Conservation (phyloP, 139 green algal species). For the Haematococcus lacustris region DNA sequence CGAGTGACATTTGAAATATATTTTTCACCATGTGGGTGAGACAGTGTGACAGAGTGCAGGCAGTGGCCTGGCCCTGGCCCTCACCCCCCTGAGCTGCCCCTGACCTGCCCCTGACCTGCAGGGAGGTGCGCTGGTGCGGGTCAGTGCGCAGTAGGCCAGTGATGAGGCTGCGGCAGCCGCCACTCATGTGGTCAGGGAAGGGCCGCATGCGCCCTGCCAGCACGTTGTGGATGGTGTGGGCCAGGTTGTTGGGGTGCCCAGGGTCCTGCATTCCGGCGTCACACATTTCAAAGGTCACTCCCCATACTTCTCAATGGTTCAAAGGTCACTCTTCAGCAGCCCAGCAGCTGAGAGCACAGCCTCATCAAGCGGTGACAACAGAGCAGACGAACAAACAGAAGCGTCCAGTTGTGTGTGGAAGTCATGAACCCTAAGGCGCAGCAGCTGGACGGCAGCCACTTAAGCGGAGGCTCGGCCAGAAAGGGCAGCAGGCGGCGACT, state of each 20-base stretch:
- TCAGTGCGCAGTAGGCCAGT: conserved; percentile 24
- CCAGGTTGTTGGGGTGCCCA: conserved; percentile 50
- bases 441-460: too few species aligned
- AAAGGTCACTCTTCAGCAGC: neutral
- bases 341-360: neutral
- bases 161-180: conserved; percentile 20
- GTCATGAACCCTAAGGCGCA: too few species aligned
- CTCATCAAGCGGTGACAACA: neutral
- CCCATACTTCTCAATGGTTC: neutral
- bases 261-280: conserved; percentile 37
- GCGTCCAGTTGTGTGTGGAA: neutral
- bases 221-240: conserved; percentile 53
- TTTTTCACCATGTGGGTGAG: neutral
- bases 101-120: conserved; percentile 17
- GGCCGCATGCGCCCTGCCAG: conserved; percentile 37
- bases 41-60: neutral
- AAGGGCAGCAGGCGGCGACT: too few species aligned
- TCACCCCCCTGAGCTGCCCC: neutral
- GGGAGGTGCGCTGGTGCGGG: conserved; percentile 15
- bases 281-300: conserved; percentile 2
- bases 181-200: conserved; percentile 24
- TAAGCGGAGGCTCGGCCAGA: too few species aligned
- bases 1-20: neutral
- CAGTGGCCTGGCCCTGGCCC: neutral
- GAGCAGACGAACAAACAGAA: neutral